Evolutionary conservation across 306 rosid species (phyloP).

Genomic region (Quercus cerris): DNA sequence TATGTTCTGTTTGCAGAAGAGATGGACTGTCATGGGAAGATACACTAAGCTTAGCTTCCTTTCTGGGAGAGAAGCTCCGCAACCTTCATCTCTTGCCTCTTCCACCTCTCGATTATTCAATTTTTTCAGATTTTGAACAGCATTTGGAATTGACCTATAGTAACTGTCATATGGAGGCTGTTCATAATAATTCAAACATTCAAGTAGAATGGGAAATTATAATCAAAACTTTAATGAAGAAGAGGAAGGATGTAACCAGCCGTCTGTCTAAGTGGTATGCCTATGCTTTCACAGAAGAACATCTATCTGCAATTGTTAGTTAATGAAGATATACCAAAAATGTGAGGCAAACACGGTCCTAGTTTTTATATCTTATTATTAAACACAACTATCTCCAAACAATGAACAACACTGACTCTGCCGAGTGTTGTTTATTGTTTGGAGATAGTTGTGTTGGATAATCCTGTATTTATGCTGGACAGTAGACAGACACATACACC

Average conservation of each 20-base stretch:
- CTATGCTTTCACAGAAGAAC: background rate
- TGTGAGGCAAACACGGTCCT: background rate
- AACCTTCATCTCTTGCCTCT: constrained; percentile 82
- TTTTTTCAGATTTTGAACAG: constrained; percentile 32
- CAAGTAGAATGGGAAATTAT: constrained; percentile 70
- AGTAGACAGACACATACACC: background rate
- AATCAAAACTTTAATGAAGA: constrained; percentile 53
- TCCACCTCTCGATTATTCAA: constrained; percentile 51
- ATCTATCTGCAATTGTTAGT: background rate
- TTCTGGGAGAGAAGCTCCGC: constrained; percentile 77
- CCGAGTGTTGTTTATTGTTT: background rate
- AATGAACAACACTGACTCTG: background rate
- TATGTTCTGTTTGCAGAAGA: constrained; percentile 57
- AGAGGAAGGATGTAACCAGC: constrained; percentile 57
- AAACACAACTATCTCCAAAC: too few species aligned
- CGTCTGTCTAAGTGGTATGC: constrained; percentile 77
- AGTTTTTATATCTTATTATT: background rate
- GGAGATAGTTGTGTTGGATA: background rate
- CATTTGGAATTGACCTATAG: constrained; percentile 26
- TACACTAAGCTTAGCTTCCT: constrained; percentile 65
- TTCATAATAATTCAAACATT: constrained; percentile 42
- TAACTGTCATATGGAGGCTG: constrained; percentile 27
- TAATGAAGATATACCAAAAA: constrained; percentile 3
- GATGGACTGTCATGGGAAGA: constrained; percentile 63
- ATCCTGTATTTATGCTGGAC: too few species aligned